Evolutionary conservation across 1,139 yeast genomes (phyloP).

Genomic region (Hemisphaericaspora subhashii): DNA sequence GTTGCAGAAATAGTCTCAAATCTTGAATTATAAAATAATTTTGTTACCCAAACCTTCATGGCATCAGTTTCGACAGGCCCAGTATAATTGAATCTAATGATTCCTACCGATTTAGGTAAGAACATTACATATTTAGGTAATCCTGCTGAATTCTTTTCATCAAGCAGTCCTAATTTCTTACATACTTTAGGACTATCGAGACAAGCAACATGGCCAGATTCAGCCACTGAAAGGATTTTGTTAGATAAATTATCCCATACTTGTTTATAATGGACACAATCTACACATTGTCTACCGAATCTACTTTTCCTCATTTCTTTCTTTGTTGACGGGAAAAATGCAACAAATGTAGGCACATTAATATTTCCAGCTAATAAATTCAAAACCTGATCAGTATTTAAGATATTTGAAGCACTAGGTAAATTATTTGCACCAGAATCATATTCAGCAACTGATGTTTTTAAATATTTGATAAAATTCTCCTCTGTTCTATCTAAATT

Average conservation of each 20-base stretch:
- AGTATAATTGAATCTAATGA: constrained; percentile 35
- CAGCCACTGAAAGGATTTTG: constrained; percentile 41
- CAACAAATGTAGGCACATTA: constrained; percentile 51
- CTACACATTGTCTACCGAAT: constrained; percentile 44
- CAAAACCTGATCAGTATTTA: constrained; percentile 34
- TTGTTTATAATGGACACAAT: constrained; percentile 51
- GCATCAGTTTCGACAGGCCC: constrained; percentile 25
- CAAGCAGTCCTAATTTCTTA: constrained; percentile 43
- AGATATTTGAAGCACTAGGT: constrained; percentile 38
- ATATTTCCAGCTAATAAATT: constrained; percentile 48
- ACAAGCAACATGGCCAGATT: constrained; percentile 64
- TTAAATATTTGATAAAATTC: constrained; percentile 51
- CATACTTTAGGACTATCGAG: constrained; percentile 50
- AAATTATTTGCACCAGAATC: constrained; percentile 36
- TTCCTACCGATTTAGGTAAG: constrained; percentile 39
- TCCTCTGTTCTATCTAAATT: constrained; percentile 46
- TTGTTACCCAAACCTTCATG: constrained; percentile 34
- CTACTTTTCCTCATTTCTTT: constrained; percentile 37
- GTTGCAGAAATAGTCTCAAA: constrained; percentile 40
- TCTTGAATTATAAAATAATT: constrained; percentile 35
- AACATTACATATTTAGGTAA: constrained; percentile 38
- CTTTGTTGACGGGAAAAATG: constrained; percentile 62
- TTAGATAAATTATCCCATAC: constrained; percentile 60
- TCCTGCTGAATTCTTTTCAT: constrained; percentile 15
- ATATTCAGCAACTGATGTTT: constrained; percentile 50